Base-by-base conservation (phyloP, 2,329 filamentous ascomycete species). In the Zasmidium angulare region DNA sequence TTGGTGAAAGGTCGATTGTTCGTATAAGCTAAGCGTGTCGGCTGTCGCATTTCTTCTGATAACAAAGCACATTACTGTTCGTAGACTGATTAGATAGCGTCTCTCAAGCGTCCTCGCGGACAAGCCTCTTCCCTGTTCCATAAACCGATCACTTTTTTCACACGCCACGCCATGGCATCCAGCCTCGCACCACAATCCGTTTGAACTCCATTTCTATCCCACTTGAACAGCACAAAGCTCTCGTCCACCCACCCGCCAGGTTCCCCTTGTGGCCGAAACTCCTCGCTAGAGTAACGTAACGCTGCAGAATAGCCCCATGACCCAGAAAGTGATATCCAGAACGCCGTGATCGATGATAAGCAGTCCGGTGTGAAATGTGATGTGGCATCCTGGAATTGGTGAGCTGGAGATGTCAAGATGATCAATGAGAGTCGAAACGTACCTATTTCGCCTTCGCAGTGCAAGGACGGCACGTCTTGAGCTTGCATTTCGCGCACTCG, bases 401-500 rank as follows among this genome's bases (percentile, higher is more conserved):
- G 2, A 53, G 20, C 22, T 23, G 4, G 36, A 12, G 17, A 46
- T 3, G 3, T 6, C n/a, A n/a, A 9, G n/a, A 24, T 4, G 31
- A 43, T 43, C 1, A 4, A 12, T 23, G 10, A 17, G 20, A 2
- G 21, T 2, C 12, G 19, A 40, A 0, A 20, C 20, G 23, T 11
- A 31, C 54, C 50, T 56, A 63, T 56, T 73, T 78, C 62, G 76
- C 74, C 67, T 81, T 80, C 58, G 71, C 64, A 2, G 76, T 74
- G 72, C 79, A 81, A 22, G 77, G 77, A 46, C 75, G 71, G 72
- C 80, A 82, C 6, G 77, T 77, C 74, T 81, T 81, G 60, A 81
- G 70, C 70, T 81, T 81, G 77, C 80, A 82, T 56, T 77, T 75
- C 48, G 74, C 64, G 70, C 80, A 82, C 66, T 82, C 79, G 66